Conservation (phyloP, 768 basidiomycete species). For the Boletales sp. region DNA sequence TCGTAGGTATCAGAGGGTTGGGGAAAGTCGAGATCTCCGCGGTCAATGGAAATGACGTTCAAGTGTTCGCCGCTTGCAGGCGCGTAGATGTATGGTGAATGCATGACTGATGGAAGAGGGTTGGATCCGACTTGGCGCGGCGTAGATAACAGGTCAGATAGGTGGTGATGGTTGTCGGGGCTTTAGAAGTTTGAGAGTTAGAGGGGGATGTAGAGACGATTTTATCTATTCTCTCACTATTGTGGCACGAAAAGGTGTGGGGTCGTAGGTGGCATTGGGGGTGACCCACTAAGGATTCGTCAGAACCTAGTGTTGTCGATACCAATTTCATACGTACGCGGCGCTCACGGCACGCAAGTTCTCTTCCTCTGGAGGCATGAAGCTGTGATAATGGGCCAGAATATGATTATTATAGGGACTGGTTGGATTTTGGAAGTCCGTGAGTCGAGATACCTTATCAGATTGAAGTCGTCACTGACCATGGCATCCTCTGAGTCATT, state of each 20-base stretch:
- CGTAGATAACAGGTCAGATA: not conserved
- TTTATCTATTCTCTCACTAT: constrained; percentile 8
- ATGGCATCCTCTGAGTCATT: constrained; percentile 11
- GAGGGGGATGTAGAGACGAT: not conserved
- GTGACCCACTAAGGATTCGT: constrained; percentile 8
- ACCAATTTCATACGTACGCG: constrained; percentile 8
- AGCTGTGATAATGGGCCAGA: not conserved
- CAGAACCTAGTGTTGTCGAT: constrained; percentile 1
- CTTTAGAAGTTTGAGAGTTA: not conserved
- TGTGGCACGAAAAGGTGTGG: not conserved
- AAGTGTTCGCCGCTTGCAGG: not conserved
- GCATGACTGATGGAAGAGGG: not conserved
- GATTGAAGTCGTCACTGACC: constrained; percentile 3
- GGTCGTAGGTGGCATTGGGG: not conserved
- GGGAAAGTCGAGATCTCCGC: not conserved
- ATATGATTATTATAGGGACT: constrained; percentile 10
- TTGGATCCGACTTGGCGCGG: constrained; percentile 1
- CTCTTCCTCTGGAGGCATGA: not conserved
- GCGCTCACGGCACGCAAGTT: not conserved
- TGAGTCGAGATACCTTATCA: not conserved
- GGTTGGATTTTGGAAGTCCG: not conserved
- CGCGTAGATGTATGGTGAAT: not conserved
- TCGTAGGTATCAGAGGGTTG: constrained; percentile 1
- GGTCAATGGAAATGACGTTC: not conserved
- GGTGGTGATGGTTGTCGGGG: constrained; percentile 4